Evolutionary conservation across 345 rosid species (phyloP), one percentile per base, ranked within the genome.

Genomic region (Hibiscus tridactylites): DNA sequence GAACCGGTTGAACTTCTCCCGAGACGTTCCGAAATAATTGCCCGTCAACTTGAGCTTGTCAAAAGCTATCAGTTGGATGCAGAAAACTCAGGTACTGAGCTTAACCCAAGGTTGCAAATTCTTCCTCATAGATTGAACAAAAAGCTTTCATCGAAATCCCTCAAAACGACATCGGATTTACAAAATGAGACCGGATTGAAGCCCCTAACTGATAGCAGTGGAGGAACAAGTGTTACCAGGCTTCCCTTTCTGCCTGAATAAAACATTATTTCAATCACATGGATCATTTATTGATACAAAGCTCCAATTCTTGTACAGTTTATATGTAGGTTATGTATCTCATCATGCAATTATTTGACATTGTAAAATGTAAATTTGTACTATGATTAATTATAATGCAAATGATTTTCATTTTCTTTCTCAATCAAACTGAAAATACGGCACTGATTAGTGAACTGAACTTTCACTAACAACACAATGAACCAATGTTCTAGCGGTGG

Each of bases 1-100:
- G 98, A 91, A 80, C 89, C 97, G 0, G 98, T 91, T 74, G 97
- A 93, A 84, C 98, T 93, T 77, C 98, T 93, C 65, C 98, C 97
- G 0, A 83, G 96, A 74, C 76, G 93, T 52, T 90, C 95, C 1
- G 93, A 91, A 61, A 94, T 91, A 70, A 81, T 94, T 16, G 95
- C 90, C 13, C 82, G 90, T 70, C 97, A 94, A 68, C 88, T 94
- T 24, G 88, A 91, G 84, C 91, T 94, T 37, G 97, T 94, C 28
- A 88, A 87, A 77, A 90, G 97, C 83, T 94, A 91, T 78, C 95
- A 90, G 71, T 80, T 94, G 70, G 73, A 90, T 2, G 98, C 89
- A 19, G 98, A 90, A 79, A 91, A 88, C 76, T 86, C 94, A 9
- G 97, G 97, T 42, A 90, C 93, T 33, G 90, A 88, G 62, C 87